phyloP scores from a whole-genome alignment of 2,329 filamentous ascomycete species.

The Huntiella bhutanensis region DNA sequence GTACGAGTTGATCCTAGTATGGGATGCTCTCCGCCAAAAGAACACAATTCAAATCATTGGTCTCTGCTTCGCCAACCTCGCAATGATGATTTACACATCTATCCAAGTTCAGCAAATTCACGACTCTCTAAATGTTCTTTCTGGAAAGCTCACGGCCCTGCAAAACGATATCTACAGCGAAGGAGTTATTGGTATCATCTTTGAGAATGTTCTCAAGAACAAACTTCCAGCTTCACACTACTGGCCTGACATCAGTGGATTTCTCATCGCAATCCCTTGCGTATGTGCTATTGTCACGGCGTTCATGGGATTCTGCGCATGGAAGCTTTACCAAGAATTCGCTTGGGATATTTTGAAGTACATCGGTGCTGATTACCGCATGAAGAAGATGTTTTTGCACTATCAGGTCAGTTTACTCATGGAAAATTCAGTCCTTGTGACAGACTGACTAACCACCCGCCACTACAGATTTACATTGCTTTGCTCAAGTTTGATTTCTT shows the following conservation, averaged over 20 bases:
- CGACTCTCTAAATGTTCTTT: slow-evolving; percentile 38
- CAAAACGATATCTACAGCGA: slow-evolving; percentile 8
- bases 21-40: slow-evolving; percentile 82
- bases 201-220: slow-evolving; percentile 14
- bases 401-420: slow-evolving; percentile 53
- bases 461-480: slow-evolving; percentile 73
- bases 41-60: slow-evolving; percentile 99
- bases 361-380: slow-evolving; percentile 87
- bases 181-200: slow-evolving; percentile 1
- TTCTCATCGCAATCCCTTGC: slow-evolving; percentile 67
- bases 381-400: slow-evolving; percentile 91
- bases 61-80: slow-evolving; percentile 78
- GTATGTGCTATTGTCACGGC: slow-evolving; percentile 62
- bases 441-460: neutral
- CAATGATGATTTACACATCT: slow-evolving; percentile 77
- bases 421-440: neutral
- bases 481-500: slow-evolving; percentile 99
- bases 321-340: slow-evolving; percentile 96
- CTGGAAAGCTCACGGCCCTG: slow-evolving; percentile 1
- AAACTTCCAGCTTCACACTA: slow-evolving; percentile 32
- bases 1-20: slow-evolving; percentile 76
- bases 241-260: slow-evolving; percentile 53
- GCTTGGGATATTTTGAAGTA: slow-evolving; percentile 99
- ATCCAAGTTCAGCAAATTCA: slow-evolving; percentile 85
- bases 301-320: slow-evolving; percentile 57